Percentiles rank a stretch among this genome's conserved stretches.
These are phyloP conservation scores for Astrothelium subdiscretum DNA, from an alignment of 495 filamentous ascomycete species.

Conservation along the genomic window DNA sequence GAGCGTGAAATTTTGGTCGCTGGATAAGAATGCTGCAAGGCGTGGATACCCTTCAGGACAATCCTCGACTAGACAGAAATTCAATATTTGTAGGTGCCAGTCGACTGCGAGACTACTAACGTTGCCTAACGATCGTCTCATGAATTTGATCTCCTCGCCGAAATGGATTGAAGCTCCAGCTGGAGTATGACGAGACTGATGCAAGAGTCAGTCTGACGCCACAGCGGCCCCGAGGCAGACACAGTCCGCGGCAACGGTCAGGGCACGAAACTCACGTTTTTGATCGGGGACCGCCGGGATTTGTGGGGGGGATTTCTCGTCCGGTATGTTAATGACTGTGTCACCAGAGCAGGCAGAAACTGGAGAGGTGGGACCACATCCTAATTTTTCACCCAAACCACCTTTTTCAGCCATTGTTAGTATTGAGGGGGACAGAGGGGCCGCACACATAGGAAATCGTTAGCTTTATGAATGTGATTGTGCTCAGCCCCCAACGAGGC, in stretches of 20 bases:
- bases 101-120: not conserved
- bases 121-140: not conserved
- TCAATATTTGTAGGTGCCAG: not conserved
- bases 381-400: not conserved
- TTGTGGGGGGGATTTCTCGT: not conserved
- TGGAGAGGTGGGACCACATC: not conserved
- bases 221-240: not conserved
- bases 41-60: conserved; percentile 27
- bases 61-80: conserved; percentile 22
- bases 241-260: too few species aligned
- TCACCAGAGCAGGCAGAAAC: not conserved
- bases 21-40: conserved; percentile 26
- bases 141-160: not conserved
- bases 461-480: not conserved
- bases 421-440: not conserved
- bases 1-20: conserved; percentile 27
- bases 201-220: not conserved
- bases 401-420: not conserved
- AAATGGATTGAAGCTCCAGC: not conserved
- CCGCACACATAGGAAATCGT: not conserved
- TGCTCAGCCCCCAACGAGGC: not conserved
- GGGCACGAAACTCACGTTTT: not conserved
- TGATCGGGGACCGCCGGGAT: not conserved
- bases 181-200: not conserved
- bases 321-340: not conserved